Evolutionary conservation across 495 filamentous ascomycete genomes (phyloP).

Genomic region (Trichoderma asperelloides): DNA sequence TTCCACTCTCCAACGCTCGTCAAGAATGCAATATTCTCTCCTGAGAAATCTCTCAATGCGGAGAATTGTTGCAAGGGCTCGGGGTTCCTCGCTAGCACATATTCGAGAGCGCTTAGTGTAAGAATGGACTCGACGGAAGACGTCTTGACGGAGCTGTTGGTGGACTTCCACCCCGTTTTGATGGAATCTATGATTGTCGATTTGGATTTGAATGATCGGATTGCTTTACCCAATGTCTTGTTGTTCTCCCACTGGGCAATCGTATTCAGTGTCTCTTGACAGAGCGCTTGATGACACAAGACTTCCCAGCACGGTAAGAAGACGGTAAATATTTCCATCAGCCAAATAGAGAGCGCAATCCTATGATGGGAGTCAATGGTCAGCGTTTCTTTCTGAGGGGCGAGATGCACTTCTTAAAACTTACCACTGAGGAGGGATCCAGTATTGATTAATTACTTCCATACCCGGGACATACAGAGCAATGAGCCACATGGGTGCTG

Average conservation of each 20-base stretch:
- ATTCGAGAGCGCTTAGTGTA: conserved; percentile 51
- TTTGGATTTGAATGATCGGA: neutral
- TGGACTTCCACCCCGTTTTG: conserved; percentile 15
- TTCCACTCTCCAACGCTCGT: conserved; percentile 50
- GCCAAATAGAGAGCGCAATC: conserved; percentile 24
- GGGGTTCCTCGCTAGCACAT: conserved; percentile 46
- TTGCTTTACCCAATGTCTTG: conserved; percentile 15
- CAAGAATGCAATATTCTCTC: conserved; percentile 60
- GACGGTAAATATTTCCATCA: conserved; percentile 44
- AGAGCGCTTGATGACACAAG: conserved; percentile 16
- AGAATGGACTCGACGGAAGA: conserved; percentile 32
- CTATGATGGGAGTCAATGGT: neutral
- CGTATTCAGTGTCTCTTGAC: conserved; percentile 19
- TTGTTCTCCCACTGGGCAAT: conserved; percentile 25
- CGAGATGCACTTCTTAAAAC: conserved; percentile 13
- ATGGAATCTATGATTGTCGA: conserved; percentile 21
- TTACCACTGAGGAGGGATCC: conserved; percentile 43
- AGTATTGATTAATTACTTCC: conserved; percentile 44
- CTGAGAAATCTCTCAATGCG: conserved; percentile 55
- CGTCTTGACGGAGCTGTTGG: conserved; percentile 24
- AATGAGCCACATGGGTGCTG: conserved; percentile 58
- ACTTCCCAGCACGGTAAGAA: conserved; percentile 35
- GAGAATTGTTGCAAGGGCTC: conserved; percentile 49
- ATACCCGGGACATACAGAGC: conserved; percentile 50
- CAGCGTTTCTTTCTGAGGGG: conserved; percentile 10